A percentile compares a stretch with the other conserved stretches of the same genome.
phyloP scores from a whole-genome alignment of 2,329 filamentous ascomycete genomes.

The Albifimbria verrucaria region DNA sequence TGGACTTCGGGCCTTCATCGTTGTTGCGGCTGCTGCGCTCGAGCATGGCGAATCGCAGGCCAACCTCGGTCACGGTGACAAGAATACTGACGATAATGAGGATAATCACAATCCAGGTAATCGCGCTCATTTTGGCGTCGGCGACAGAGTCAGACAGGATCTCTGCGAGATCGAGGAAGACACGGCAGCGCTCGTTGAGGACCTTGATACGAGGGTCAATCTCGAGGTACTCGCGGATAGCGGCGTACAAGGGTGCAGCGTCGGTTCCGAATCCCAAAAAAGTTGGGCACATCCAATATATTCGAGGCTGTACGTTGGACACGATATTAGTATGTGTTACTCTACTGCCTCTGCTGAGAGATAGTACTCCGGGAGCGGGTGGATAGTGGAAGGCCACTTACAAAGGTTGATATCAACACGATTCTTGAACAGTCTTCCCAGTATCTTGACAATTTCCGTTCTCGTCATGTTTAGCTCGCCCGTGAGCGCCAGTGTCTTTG shows the following conservation, averaged over 20 bases:
- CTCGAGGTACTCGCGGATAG: slow-evolving; percentile 94
- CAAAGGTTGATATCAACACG: slow-evolving; percentile 96
- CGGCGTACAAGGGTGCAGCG: slow-evolving; percentile 90
- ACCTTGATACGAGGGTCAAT: slow-evolving; percentile 96
- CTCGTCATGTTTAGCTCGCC: slow-evolving; percentile 89
- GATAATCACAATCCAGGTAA: slow-evolving; percentile 98
- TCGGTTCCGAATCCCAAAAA: slow-evolving; percentile 98
- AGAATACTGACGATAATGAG: slow-evolving; percentile 88
- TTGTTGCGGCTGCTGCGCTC: slow-evolving; percentile 22
- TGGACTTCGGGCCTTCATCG: slow-evolving; percentile 16
- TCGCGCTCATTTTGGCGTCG: slow-evolving; percentile 90
- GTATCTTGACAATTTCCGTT: slow-evolving; percentile 86
- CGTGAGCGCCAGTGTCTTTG: slow-evolving; percentile 82
- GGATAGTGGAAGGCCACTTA: slow-evolving; percentile 52
- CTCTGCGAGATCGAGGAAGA: slow-evolving; percentile 94
- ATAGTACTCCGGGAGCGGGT: no score
- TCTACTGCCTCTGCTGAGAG: background rate
- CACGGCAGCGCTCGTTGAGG: slow-evolving; percentile 92
- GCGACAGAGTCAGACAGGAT: slow-evolving; percentile 90
- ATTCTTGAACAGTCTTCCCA: slow-evolving; percentile 87
- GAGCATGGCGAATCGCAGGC: slow-evolving; percentile 78
- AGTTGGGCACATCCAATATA: slow-evolving; percentile 92
- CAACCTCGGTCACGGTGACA: slow-evolving; percentile 87
- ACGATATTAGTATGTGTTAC: slow-evolving; percentile 5
- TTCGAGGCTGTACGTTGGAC: slow-evolving; percentile 68